Evolutionary conservation across 148 eudicot species (phyloP).

Genomic region (Dysphania ambrosioides): DNA sequence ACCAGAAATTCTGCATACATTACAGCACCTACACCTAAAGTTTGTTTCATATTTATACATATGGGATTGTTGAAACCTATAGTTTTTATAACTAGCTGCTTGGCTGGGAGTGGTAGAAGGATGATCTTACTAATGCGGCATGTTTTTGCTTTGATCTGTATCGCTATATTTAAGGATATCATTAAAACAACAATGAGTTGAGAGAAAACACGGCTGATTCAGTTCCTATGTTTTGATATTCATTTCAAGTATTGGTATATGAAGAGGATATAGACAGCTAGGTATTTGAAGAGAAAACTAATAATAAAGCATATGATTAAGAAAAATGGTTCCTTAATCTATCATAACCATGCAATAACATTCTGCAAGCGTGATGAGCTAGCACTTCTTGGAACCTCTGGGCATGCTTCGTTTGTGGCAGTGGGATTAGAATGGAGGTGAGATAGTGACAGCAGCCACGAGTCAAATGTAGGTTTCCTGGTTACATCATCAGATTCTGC

Average conservation of each 20-base stretch:
- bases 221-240: not conserved
- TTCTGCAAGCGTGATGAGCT: constrained; percentile 34
- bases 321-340: not conserved
- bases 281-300: not conserved
- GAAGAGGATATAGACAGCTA: too few species aligned
- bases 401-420: constrained; percentile 14
- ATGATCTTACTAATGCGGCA: too few species aligned
- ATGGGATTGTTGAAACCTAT: too few species aligned
- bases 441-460: constrained; percentile 86
- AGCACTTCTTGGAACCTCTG: constrained; percentile 25
- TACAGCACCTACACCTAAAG: too few species aligned
- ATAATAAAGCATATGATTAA: not conserved
- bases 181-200: not conserved
- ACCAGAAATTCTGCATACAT: too few species aligned
- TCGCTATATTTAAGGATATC: not conserved
- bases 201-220: not conserved
- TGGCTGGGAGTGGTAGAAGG: too few species aligned
- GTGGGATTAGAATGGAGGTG: constrained; percentile 58
- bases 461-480: constrained; percentile 71
- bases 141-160: too few species aligned
- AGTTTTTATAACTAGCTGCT: too few species aligned
- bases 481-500: constrained; percentile 95
- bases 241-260: too few species aligned
- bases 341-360: constrained; percentile 43
- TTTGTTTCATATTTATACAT: too few species aligned